A percentile compares a stretch with the other conserved stretches of the same genome.
Evolutionary conservation across 2,329 filamentous ascomycete species (phyloP).

Genomic region (Fusarium sp.): DNA sequence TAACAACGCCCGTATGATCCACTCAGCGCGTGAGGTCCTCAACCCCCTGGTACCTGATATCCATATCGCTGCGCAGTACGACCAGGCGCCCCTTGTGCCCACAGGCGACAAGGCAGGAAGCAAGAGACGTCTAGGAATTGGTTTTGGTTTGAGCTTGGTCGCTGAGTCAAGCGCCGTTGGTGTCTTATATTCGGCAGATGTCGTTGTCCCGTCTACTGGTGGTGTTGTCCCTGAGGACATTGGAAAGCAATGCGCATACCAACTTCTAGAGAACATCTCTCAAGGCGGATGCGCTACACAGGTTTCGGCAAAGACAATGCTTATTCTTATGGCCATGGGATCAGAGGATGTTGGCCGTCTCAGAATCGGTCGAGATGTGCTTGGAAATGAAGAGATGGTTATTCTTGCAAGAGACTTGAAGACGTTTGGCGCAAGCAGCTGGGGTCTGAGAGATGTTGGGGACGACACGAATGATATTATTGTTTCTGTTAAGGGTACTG

Average conservation of each 20-base stretch:
- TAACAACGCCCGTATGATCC: slow-evolving; percentile 96
- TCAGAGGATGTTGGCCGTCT: slow-evolving; percentile 93
- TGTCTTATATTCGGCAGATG: slow-evolving; percentile 88
- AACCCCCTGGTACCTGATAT: slow-evolving; percentile 90
- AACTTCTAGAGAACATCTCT: slow-evolving; percentile 84
- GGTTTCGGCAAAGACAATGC: slow-evolving; percentile 76
- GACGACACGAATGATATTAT: slow-evolving; percentile 79
- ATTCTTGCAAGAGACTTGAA: slow-evolving; percentile 85
- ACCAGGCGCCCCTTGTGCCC: slow-evolving; percentile 68
- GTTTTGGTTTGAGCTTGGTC: slow-evolving; percentile 90
- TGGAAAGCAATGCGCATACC: slow-evolving; percentile 87
- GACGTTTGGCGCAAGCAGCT: slow-evolving; percentile 89
- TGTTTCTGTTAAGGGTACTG: slow-evolving; percentile 90
- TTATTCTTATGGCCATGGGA: slow-evolving; percentile 97
- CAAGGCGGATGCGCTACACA: slow-evolving; percentile 84
- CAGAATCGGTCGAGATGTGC: slow-evolving; percentile 80
- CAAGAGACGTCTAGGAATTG: slow-evolving; percentile 80
- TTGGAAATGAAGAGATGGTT: slow-evolving; percentile 84
- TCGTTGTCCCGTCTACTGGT: slow-evolving; percentile 78
- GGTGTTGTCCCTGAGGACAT: slow-evolving; percentile 91
- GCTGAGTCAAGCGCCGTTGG: slow-evolving; percentile 88
- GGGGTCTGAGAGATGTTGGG: slow-evolving; percentile 83
- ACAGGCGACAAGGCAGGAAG: slow-evolving; percentile 65
- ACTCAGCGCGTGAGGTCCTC: slow-evolving; percentile 85
- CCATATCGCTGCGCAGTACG: slow-evolving; percentile 86